Evolutionary conservation across 78 protist genomes (phyloP).

Genomic region (Goniomonas avonlea): DNA sequence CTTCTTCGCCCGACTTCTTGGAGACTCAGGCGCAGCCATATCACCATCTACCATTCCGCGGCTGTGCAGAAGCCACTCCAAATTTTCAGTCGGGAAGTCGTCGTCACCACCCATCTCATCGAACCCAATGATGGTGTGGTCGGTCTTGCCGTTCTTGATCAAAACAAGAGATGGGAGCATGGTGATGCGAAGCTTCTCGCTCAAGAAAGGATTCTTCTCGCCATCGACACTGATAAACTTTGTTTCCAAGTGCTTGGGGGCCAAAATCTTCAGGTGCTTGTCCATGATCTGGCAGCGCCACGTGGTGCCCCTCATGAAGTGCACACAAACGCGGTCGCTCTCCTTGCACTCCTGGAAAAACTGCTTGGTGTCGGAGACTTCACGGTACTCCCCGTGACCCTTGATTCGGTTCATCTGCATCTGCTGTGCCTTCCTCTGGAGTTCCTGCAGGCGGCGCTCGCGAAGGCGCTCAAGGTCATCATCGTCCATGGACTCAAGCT

Average conservation of each 20-base stretch:
- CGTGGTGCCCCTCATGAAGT: slow-evolving; percentile 6
- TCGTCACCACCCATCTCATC: slow-evolving; percentile 10
- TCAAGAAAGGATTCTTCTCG: slow-evolving; percentile 12
- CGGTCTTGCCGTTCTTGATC: neutral
- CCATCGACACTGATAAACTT: neutral
- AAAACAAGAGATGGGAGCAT: slow-evolving; percentile 5
- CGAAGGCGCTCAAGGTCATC: slow-evolving; percentile 14
- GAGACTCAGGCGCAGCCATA: too few species aligned
- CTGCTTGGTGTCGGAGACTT: neutral
- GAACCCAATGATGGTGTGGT: slow-evolving; percentile 7
- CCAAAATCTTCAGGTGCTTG: neutral
- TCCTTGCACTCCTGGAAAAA: neutral
- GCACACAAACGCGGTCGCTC: neutral
- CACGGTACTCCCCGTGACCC: slow-evolving; percentile 8
- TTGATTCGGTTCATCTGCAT: neutral
- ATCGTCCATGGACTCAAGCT: slow-evolving; percentile 7
- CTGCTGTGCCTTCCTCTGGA: too few species aligned
- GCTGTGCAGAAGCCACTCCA: too few species aligned
- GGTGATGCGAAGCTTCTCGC: neutral
- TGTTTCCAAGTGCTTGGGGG: neutral
- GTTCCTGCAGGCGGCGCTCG: neutral
- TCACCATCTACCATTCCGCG: too few species aligned
- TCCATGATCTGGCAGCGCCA: slow-evolving; percentile 7
- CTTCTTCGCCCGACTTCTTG: too few species aligned
- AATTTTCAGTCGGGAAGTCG: neutral